A percentile compares a stretch with the other conserved stretches of the same genome.
phyloP scores from a whole-genome alignment of 2,329 filamentous ascomycete genomes.

The Penicillium sp. region DNA sequence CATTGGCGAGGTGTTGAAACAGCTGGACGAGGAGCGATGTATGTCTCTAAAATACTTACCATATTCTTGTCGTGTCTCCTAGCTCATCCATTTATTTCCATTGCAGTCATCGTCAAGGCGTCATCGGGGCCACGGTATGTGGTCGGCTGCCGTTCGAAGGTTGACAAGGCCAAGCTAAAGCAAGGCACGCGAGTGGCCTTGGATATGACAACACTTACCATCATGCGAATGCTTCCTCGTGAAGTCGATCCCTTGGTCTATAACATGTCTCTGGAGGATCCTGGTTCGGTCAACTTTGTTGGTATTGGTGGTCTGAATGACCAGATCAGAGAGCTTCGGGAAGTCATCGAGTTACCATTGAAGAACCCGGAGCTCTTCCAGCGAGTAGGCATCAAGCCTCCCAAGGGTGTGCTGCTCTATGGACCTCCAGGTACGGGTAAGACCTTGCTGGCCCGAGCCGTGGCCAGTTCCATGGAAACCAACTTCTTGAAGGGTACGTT shows the following conservation, averaged over 20 bases:
- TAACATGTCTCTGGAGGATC: slow-evolving; percentile 99
- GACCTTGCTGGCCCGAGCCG: slow-evolving; percentile 88
- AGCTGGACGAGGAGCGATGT: slow-evolving; percentile 99
- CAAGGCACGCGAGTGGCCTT: slow-evolving; percentile 96
- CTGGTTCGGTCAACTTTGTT: slow-evolving; percentile 94
- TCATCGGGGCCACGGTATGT: slow-evolving; percentile 97
- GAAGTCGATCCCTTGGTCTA: slow-evolving; percentile 98
- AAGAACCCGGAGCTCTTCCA: slow-evolving; percentile 99
- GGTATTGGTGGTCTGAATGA: slow-evolving; percentile 98
- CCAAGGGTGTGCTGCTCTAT: slow-evolving; percentile 95
- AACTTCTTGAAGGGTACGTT: slow-evolving; percentile 91
- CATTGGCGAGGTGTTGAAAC: slow-evolving; percentile 98
- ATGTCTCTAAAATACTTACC: slow-evolving; percentile 43
- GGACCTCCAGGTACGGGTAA: slow-evolving; percentile 97
- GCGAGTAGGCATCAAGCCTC: slow-evolving; percentile 96
- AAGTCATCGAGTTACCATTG: slow-evolving; percentile 95
- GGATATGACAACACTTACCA: slow-evolving; percentile 99
- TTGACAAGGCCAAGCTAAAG: slow-evolving; percentile 96
- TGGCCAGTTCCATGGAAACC: slow-evolving; percentile 94
- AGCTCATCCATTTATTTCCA: slow-evolving; percentile 21
- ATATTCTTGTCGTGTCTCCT: not conserved
- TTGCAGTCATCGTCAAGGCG: slow-evolving; percentile 91
- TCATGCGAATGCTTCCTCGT: slow-evolving; percentile 99
- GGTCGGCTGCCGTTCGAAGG: slow-evolving; percentile 96
- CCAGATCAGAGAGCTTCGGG: slow-evolving; percentile 93